These are phyloP conservation scores for Acacia acuminata DNA, from an alignment of 306 rosid genomes.

Conservation along the genomic window DNA sequence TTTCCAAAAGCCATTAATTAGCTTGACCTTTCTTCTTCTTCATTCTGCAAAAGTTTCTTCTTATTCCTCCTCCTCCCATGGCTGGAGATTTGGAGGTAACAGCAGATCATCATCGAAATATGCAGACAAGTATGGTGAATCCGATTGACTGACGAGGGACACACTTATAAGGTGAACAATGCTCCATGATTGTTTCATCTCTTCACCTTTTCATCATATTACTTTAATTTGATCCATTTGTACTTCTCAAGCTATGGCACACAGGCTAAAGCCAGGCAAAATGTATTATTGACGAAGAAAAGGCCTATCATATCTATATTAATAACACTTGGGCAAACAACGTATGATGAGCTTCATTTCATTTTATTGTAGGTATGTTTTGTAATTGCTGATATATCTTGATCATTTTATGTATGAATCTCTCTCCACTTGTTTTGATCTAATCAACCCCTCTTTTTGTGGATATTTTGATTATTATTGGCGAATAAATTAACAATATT, in stretches of 20 bases:
- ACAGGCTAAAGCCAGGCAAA: constrained; percentile 68
- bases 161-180: constrained; percentile 15
- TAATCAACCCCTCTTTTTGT: background rate
- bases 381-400: background rate
- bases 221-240: background rate
- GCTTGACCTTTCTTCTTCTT: constrained; percentile 16
- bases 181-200: constrained; percentile 19
- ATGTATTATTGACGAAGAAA: background rate
- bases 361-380: background rate
- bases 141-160: constrained; percentile 27
- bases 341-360: background rate
- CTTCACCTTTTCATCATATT: background rate
- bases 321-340: background rate
- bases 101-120: constrained; percentile 16
- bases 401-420: background rate
- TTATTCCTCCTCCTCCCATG: constrained; percentile 14
- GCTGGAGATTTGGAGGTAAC: constrained; percentile 13
- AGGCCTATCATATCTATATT: background rate
- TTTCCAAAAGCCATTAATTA: constrained; percentile 18
- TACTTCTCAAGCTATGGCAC: constrained; percentile 42
- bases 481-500: background rate
- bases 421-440: background rate
- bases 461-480: background rate
- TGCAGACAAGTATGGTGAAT: constrained; percentile 33
- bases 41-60: background rate